phyloP scores from a whole-genome alignment of 805 yeast genomes.

The Ogataea angusta region DNA sequence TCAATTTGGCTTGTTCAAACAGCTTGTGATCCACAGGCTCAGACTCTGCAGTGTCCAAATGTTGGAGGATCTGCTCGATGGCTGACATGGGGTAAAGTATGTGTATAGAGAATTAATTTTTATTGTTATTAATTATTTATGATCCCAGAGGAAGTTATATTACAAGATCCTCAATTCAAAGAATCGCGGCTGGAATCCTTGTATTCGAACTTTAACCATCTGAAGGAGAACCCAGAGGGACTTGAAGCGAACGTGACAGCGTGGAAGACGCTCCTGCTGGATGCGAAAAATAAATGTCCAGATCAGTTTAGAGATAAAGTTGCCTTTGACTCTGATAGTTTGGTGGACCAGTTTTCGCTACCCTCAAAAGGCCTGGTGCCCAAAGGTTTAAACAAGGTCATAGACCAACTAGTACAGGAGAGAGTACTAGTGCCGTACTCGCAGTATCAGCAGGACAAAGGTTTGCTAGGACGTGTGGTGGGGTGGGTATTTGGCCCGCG shows the following conservation, averaged over 20 bases:
- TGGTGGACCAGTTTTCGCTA: conserved; percentile 17
- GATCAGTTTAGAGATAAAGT: conserved; percentile 28
- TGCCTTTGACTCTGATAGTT: conserved; percentile 19
- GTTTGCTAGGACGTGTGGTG: conserved; percentile 15
- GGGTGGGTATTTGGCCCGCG: conserved; percentile 8
- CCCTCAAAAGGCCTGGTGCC: conserved; percentile 19
- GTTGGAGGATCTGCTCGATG: conserved; percentile 1
- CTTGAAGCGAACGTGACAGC: conserved; percentile 46
- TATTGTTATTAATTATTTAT: background rate
- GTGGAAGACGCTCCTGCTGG: conserved; percentile 40
- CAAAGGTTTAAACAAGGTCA: conserved; percentile 25
- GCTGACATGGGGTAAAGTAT: background rate
- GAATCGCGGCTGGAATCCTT: conserved; percentile 42
- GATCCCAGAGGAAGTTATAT: conserved; percentile 13
- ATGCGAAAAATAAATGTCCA: conserved; percentile 20
- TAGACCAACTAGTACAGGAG: conserved; percentile 24
- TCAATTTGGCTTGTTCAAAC: conserved; percentile 17
- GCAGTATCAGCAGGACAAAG: conserved; percentile 9
- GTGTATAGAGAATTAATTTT: background rate
- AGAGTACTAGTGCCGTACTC: conserved; percentile 24
- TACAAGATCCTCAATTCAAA: conserved; percentile 34
- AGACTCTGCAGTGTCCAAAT: conserved; percentile 8
- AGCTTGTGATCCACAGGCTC: conserved; percentile 14
- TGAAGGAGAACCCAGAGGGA: conserved; percentile 47
- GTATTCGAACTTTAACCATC: conserved; percentile 44